Conservation (phyloP, 352 stramenopile genomes). For the Globisporangium viniferum region DNA sequence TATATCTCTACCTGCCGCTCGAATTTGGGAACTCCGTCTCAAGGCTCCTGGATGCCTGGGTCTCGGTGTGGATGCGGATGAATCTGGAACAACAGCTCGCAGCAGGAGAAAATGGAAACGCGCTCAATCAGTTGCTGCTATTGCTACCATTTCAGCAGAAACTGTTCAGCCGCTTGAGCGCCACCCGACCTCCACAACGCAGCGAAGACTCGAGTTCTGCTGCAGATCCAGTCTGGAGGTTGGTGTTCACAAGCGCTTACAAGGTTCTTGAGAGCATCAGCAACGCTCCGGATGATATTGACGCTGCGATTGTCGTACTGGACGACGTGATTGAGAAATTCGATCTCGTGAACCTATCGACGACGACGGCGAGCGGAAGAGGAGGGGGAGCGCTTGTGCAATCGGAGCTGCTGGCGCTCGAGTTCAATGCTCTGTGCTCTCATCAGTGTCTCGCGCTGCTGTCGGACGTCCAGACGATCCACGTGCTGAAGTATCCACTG, state of each 20-base stretch:
- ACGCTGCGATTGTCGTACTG: slow-evolving; percentile 34
- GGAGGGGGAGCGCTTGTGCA: slow-evolving; percentile 8
- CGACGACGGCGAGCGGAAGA: background rate
- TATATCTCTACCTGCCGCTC: slow-evolving; percentile 53
- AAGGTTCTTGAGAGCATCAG: slow-evolving; percentile 15
- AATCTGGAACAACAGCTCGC: slow-evolving; percentile 23
- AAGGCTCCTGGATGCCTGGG: slow-evolving; percentile 35
- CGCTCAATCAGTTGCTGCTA: slow-evolving; percentile 17
- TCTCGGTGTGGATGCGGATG: slow-evolving; percentile 44
- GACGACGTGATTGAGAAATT: slow-evolving; percentile 33
- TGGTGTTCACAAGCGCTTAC: slow-evolving; percentile 29
- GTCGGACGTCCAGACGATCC: slow-evolving; percentile 21
- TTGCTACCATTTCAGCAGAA: slow-evolving; percentile 52
- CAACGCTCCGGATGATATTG: slow-evolving; percentile 7
- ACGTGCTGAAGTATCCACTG: slow-evolving; percentile 40
- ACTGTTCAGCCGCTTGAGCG: slow-evolving; percentile 35
- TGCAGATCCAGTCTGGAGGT: slow-evolving; percentile 19
- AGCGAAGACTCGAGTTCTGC: background rate
- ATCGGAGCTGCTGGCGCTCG: slow-evolving; percentile 18
- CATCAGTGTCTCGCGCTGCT: slow-evolving; percentile 19
- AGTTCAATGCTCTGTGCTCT: slow-evolving; percentile 16
- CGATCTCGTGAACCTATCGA: slow-evolving; percentile 36
- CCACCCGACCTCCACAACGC: slow-evolving; percentile 5
- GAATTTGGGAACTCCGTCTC: slow-evolving; percentile 37
- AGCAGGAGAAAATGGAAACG: background rate